Percentiles rank a stretch among this genome's conserved stretches.
These are phyloP conservation scores for Sporobolus alterniflorus DNA, from an alignment of 202 grass and related monocot genomes.

Conservation along the genomic window DNA sequence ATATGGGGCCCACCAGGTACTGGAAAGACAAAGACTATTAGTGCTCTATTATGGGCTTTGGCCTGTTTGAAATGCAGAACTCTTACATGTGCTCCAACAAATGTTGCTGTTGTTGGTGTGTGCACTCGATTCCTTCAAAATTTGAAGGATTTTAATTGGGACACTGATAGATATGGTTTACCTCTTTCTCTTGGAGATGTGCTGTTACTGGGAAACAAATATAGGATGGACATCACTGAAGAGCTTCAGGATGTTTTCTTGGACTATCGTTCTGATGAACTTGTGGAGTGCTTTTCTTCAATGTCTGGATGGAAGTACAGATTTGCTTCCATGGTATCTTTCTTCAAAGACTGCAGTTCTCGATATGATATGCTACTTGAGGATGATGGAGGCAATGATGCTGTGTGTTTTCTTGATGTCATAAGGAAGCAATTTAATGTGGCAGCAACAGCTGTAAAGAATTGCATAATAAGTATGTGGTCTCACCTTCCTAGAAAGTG, in stretches of 20 bases:
- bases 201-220: constrained; percentile 64
- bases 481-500: constrained; percentile 56
- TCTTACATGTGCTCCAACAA: constrained; percentile 83
- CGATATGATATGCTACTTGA: constrained; percentile 52
- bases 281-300: constrained; percentile 65
- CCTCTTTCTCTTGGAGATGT: constrained; percentile 62
- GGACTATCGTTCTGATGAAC: constrained; percentile 65
- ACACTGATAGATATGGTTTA: constrained; percentile 9
- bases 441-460: constrained; percentile 33
- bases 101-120: constrained; percentile 79
- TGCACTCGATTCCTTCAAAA: constrained; percentile 57
- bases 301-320: constrained; percentile 48
- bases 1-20: constrained; percentile 92
- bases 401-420: constrained; percentile 48
- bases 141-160: constrained; percentile 42
- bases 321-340: constrained; percentile 54
- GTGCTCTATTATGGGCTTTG: constrained; percentile 63
- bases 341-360: constrained; percentile 63
- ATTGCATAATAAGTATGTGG: constrained; percentile 54
- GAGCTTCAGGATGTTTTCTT: constrained; percentile 77
- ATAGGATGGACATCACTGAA: constrained; percentile 69
- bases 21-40: constrained; percentile 78
- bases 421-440: constrained; percentile 55
- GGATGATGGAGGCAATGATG: constrained; percentile 24
- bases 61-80: constrained; percentile 58